A percentile compares a stretch with the other conserved stretches of the same genome.
Conservation (phyloP, 2,329 filamentous ascomycete genomes). For the Ceratocystis papillata region DNA sequence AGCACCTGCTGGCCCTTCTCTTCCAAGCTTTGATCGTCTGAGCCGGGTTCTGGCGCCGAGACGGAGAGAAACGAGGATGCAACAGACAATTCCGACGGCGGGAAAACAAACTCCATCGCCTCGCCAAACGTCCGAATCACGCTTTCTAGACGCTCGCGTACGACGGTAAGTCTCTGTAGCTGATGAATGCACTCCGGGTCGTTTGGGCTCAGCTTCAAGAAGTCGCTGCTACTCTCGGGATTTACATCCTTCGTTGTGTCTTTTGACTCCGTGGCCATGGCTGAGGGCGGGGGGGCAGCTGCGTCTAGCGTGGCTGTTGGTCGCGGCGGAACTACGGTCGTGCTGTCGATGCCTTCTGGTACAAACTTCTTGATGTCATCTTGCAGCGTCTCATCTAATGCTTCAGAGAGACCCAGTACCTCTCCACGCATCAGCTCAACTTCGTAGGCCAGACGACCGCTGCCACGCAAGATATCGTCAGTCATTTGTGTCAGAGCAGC, state of each 20-base stretch:
- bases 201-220: conserved; percentile 16
- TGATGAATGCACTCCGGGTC: conserved; percentile 63
- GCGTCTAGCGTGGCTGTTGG: conserved; percentile 1
- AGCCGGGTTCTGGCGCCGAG: conserved; percentile 67
- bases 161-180: conserved; percentile 69
- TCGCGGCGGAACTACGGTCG: conserved; percentile 27
- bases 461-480: conserved; percentile 85
- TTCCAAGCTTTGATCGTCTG: conserved; percentile 55
- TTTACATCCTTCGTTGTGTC: conserved; percentile 12
- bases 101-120: conserved; percentile 89
- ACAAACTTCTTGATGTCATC: conserved; percentile 65
- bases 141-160: conserved; percentile 72
- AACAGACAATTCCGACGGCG: conserved; percentile 75
- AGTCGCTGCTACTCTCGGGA: conserved; percentile 16
- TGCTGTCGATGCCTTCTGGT: conserved; percentile 38
- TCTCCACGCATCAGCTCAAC: conserved; percentile 89
- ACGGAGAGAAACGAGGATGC: conserved; percentile 81
- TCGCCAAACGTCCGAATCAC: conserved; percentile 89
- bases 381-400: conserved; percentile 59
- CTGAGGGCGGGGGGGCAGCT: conserved; percentile 6
- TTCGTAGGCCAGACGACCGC: conserved; percentile 81
- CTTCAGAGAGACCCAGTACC: conserved; percentile 67
- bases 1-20: conserved; percentile 80
- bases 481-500: conserved; percentile 76
- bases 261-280: conserved; percentile 23